phyloP scores from a whole-genome alignment of 1,139 yeast species.

The Hansenula anomala region DNA sequence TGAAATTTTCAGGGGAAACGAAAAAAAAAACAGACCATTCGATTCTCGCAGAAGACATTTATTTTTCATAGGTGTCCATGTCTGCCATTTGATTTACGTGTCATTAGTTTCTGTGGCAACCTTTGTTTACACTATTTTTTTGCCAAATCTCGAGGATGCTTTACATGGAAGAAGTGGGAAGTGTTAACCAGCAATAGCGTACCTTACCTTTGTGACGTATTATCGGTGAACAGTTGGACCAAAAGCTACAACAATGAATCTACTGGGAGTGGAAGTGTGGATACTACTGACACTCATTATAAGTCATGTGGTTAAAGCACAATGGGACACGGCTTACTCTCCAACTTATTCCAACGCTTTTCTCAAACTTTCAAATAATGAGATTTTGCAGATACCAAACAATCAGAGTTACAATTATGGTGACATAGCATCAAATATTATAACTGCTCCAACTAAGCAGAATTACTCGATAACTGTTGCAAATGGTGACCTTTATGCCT shows the following conservation, averaged over 20 bases:
- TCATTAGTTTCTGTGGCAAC: too few species aligned
- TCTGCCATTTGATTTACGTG: too few species aligned
- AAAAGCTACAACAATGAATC: not conserved
- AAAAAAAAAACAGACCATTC: too few species aligned
- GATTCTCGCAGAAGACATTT: too few species aligned
- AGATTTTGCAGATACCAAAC: slow-evolving; percentile 27
- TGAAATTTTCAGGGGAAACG: too few species aligned
- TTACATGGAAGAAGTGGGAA: too few species aligned
- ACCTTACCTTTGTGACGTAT: too few species aligned
- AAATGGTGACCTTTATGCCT: slow-evolving; percentile 21
- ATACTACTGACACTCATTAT: not conserved
- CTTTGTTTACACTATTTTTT: too few species aligned
- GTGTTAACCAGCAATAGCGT: too few species aligned
- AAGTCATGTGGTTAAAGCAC: not conserved
- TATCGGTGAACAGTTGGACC: too few species aligned
- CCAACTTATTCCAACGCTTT: slow-evolving; percentile 34
- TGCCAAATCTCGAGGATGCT: too few species aligned
- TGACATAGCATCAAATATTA: slow-evolving; percentile 24
- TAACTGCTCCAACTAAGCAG: slow-evolving; percentile 18
- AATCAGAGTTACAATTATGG: slow-evolving; percentile 3
- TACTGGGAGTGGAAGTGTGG: not conserved
- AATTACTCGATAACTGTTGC: slow-evolving; percentile 18
- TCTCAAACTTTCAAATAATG: slow-evolving; percentile 31
- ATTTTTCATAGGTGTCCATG: too few species aligned
- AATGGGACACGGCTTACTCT: slow-evolving; percentile 36